Evolutionary conservation across 257 asterid species (phyloP).

Genomic region (Rauvolfia tetraphylla): DNA sequence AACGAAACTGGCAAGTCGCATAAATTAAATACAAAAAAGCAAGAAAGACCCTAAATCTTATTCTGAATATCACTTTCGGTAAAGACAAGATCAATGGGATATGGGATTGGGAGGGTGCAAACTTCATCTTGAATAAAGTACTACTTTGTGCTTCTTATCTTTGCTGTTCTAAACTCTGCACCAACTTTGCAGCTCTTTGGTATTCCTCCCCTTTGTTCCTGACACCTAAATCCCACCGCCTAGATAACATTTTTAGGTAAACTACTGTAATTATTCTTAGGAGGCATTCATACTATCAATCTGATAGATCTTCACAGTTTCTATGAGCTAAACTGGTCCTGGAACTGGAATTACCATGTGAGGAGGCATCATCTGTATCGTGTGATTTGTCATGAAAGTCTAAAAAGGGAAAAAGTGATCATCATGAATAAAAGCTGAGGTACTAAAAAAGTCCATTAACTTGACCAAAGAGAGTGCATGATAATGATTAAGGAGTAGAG

Average conservation of each 20-base stretch:
- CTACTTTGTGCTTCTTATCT: background rate
- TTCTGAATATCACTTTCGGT: constrained; percentile 20
- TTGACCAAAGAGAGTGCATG: background rate
- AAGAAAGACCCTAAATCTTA: background rate
- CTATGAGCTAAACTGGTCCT: too few species aligned
- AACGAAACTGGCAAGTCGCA: too few species aligned
- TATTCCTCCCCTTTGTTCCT: too few species aligned
- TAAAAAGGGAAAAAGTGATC: background rate
- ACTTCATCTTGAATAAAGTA: constrained; percentile 1
- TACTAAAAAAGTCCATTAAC: background rate
- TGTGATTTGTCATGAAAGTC: background rate
- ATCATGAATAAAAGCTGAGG: background rate
- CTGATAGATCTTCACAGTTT: too few species aligned
- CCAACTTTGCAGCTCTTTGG: too few species aligned
- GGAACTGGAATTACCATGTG: too few species aligned
- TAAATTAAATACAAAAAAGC: background rate
- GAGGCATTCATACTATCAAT: too few species aligned
- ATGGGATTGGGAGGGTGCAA: constrained; percentile 21
- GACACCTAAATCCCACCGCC: too few species aligned
- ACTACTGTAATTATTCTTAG: too few species aligned
- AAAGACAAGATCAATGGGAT: too few species aligned
- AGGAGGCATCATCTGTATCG: too few species aligned
- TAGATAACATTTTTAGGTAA: too few species aligned
- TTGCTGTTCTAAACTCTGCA: background rate
- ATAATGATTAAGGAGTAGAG: background rate